Conservation (phyloP, 352 stramenopile genomes). For the Aphanomyces euteiches region DNA sequence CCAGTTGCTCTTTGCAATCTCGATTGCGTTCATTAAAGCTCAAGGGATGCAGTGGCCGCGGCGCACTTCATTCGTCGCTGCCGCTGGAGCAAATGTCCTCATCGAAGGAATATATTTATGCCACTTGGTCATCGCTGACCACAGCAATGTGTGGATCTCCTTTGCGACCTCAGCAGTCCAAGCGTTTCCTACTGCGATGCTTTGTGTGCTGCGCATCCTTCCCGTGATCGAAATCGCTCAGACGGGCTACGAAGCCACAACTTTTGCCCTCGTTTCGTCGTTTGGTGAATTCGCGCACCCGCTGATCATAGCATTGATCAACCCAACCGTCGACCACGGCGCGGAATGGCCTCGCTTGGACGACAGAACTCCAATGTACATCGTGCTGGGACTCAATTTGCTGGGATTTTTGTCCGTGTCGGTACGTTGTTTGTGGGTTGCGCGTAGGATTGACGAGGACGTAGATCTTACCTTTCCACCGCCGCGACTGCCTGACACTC, state of each 20-base stretch:
- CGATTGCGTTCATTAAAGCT: neutral
- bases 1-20: constrained; percentile 5
- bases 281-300: constrained; percentile 11
- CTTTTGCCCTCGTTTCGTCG: neutral
- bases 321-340: neutral
- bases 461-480: constrained; percentile 3
- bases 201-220: constrained; percentile 6
- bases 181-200: neutral
- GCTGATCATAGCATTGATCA: neutral
- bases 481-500: constrained; percentile 6
- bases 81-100: neutral
- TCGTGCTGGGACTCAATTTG: too few species aligned
- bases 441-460: neutral
- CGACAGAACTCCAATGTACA: too few species aligned
- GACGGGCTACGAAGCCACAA: constrained; percentile 16
- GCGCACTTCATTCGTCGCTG: neutral
- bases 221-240: constrained; percentile 19
- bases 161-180: neutral
- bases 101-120: neutral
- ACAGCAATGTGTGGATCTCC: neutral
- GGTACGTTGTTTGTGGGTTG: too few species aligned
- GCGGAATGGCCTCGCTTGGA: too few species aligned
- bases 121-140: too few species aligned
- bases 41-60: constrained; percentile 11
- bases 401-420: too few species aligned